These are phyloP conservation scores for Bretziella fagacearum DNA, from an alignment of 2,329 filamentous ascomycete species.

Conservation along the genomic window DNA sequence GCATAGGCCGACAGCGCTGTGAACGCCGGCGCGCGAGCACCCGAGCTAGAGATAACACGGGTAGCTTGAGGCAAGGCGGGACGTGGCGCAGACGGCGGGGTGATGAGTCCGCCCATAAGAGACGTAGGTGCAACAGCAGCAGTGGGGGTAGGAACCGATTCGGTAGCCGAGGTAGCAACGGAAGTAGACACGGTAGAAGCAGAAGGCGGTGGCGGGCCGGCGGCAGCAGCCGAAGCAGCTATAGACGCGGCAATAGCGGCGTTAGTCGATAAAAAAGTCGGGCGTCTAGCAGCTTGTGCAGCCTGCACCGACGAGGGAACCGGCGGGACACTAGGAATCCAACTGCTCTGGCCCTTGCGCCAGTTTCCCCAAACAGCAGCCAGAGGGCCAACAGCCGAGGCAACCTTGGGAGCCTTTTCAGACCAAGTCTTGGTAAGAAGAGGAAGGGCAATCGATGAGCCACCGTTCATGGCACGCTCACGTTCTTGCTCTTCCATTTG, in stretches of 20 bases:
- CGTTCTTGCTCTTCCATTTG: constrained; percentile 97
- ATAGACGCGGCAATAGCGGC: not conserved
- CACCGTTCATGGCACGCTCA: constrained; percentile 62
- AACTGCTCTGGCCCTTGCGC: constrained; percentile 49
- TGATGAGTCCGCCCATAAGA: constrained; percentile 67
- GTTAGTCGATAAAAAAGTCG: not conserved
- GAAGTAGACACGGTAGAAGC: constrained; percentile 1
- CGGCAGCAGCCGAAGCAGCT: not conserved
- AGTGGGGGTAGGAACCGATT: not conserved
- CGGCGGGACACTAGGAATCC: constrained; percentile 24
- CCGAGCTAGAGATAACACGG: not conserved
- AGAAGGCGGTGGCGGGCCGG: not conserved
- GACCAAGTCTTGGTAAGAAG: constrained; percentile 50
- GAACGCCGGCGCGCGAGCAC: constrained; percentile 30
- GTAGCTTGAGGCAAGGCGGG: constrained; percentile 23
- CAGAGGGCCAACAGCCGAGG: constrained; percentile 49
- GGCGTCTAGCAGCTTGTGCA: not conserved
- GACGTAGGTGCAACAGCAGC: constrained; percentile 25
- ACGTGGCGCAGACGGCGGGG: constrained; percentile 63
- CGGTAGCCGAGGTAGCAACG: constrained; percentile 20
- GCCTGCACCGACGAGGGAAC: constrained; percentile 2
- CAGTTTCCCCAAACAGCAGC: constrained; percentile 96
- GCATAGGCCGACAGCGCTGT: constrained; percentile 21
- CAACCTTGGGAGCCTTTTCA: constrained; percentile 51
- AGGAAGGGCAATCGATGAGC: constrained; percentile 49